Conservation (phyloP, 1,139 yeast genomes). For the Magnusiomyces paraingens region DNA sequence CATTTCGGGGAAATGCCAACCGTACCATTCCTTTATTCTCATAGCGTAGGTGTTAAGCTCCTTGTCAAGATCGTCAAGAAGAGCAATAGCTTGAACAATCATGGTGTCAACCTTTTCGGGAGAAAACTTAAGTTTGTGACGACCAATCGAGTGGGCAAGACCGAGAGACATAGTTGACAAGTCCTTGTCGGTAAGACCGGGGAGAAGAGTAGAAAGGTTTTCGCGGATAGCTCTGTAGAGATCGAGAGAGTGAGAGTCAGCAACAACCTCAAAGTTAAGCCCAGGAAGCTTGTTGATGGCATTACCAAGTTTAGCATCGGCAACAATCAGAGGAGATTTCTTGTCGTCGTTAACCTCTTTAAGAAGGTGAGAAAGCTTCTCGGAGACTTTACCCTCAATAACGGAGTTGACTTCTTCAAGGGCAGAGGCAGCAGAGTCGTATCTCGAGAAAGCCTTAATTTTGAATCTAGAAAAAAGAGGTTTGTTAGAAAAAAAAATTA, state of each 20-base stretch:
- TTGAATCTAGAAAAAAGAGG: conserved; percentile 52
- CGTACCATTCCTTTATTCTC: conserved; percentile 99
- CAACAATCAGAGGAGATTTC: conserved; percentile 83
- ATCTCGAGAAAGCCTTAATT: conserved; percentile 91
- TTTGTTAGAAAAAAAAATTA: neutral
- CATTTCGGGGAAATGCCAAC: conserved; percentile 99
- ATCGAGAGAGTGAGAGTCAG: conserved; percentile 92
- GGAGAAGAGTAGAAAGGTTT: conserved; percentile 85
- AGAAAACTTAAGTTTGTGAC: conserved; percentile 94
- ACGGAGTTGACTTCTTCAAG: conserved; percentile 90
- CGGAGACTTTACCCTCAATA: conserved; percentile 89
- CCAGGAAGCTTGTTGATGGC: conserved; percentile 89
- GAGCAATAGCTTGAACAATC: conserved; percentile 98
- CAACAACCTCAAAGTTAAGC: conserved; percentile 76
- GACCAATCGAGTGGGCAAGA: conserved; percentile 88
- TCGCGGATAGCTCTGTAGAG: conserved; percentile 93
- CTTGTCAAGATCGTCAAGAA: conserved; percentile 93
- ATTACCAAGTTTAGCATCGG: conserved; percentile 93
- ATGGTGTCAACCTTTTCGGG: conserved; percentile 98
- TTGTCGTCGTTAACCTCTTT: conserved; percentile 81
- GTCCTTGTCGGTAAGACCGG: conserved; percentile 83
- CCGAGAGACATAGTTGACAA: conserved; percentile 93
- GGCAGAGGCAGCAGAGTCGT: conserved; percentile 90
- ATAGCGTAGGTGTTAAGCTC: conserved; percentile 96
- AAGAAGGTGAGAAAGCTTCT: conserved; percentile 68